Evolutionary conservation across 176 grass and related monocot genomes (phyloP).

Genomic region (Lolium perenne): DNA sequence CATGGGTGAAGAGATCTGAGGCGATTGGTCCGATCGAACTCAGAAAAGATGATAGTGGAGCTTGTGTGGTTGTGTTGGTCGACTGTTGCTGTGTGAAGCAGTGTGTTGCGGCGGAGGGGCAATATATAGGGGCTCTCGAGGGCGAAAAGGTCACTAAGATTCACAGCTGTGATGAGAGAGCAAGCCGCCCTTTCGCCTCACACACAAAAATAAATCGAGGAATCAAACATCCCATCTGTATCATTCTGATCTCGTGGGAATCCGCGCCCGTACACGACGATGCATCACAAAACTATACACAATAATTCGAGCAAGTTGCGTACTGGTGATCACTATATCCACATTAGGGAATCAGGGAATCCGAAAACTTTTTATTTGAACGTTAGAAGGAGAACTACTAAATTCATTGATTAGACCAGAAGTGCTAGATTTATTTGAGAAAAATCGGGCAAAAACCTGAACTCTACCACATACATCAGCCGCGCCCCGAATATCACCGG

Average conservation of each 20-base stretch:
- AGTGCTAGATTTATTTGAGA: no score
- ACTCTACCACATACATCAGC: no score
- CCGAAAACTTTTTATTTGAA: no score
- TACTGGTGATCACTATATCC: not conserved
- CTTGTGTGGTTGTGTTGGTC: not conserved
- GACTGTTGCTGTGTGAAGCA: conserved; percentile 35
- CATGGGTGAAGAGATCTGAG: conserved; percentile 48
- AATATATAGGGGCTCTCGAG: conserved; percentile 49
- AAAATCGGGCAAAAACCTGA: no score
- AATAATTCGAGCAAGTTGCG: conserved; percentile 28
- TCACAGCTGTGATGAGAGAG: not conserved
- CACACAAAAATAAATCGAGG: not conserved
- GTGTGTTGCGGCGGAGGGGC: conserved; percentile 13
- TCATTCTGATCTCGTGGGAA: not conserved
- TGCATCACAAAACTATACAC: not conserved
- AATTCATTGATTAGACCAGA: no score
- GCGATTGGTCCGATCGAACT: conserved; percentile 7
- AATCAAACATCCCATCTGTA: not conserved
- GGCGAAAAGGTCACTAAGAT: conserved; percentile 42
- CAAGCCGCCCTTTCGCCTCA: not conserved
- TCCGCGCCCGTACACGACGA: not conserved
- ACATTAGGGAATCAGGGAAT: not conserved
- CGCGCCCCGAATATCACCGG: no score
- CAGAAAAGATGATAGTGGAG: not conserved
- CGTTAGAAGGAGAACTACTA: no score